Base-by-base conservation (phyloP, 768 basidiomycete species). In the Phanerochaete sordida region DNA sequence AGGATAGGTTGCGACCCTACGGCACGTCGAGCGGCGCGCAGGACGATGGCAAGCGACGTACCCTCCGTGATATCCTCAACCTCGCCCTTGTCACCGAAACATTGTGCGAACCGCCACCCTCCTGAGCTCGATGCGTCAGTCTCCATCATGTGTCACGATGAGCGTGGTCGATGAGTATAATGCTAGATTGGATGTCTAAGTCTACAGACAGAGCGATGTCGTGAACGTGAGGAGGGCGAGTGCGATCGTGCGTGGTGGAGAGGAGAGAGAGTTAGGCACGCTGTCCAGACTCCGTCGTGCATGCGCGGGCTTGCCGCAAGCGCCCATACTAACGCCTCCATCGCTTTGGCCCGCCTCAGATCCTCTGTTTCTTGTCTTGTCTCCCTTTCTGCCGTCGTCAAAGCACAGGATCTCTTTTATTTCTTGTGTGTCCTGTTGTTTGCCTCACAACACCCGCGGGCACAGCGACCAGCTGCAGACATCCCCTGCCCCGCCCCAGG, bases 61-160 rank as follows among this genome's bases (percentile, higher is more conserved):
- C 95, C 97, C 82, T 99, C 97, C 61, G 97, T 99, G 72, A 99
- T 98, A 75, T 99, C 97, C 72, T 98, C 97, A 35, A 98, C 96
- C 74, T 97, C 92, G 68, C 91, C 96, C 84, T 99, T 99, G 83
- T 99, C 97, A 65, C 97, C 97, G 72, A 99, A 99, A 79, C 97
- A 99, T 72, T 99, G 97, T 56, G 97, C 96, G 78, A 99, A 99
- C 69, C 96, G 88, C 97, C 97, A 99, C 68, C 89, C 90, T 69
- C 90, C 89, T 72, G 89, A 90, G 69, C 87, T 83, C 57, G 84
- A 82, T 75, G 90, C 86, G 77, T 93, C 91, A 75, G 86, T 84
- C 74, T 93, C 91, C 92, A 93, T 90, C 70, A 62, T 62, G 11
- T n/a, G 23, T 31, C 43, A 60, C 48, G 37, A 28, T 27, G 12